Conservation (phyloP, 148 eudicot genomes). For the Oxyria digyna region DNA sequence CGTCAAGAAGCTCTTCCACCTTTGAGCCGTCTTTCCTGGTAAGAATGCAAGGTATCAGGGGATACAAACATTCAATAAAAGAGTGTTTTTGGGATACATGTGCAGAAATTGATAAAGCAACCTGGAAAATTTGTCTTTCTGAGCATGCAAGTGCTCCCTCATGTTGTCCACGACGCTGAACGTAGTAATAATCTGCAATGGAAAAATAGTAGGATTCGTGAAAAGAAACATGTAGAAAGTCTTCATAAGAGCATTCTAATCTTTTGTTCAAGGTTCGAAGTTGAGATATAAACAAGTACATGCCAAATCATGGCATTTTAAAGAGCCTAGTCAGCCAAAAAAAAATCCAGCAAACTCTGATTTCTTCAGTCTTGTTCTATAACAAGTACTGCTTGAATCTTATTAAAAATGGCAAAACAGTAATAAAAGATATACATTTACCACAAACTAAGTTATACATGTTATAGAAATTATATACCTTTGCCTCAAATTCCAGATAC, state of each 20-base stretch:
- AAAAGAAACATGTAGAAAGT: not conserved
- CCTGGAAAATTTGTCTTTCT: slow-evolving; percentile 60
- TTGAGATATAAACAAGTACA: not conserved
- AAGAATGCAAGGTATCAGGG: not conserved
- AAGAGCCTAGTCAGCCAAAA: not conserved
- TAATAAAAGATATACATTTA: not conserved
- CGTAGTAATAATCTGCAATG: slow-evolving; percentile 70
- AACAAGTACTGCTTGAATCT: not conserved
- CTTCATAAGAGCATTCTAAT: not conserved
- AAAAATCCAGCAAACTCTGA: not conserved
- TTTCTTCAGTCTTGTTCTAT: not conserved
- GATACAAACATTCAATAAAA: not conserved
- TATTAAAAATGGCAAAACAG: slow-evolving; percentile 2
- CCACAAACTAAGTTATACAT: not conserved
- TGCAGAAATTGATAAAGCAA: slow-evolving; percentile 5
- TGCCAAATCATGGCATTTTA: not conserved
- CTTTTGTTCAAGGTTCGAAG: not conserved
- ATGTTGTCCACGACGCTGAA: slow-evolving; percentile 96
- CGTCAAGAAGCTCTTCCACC: slow-evolving; percentile 59
- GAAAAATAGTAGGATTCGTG: not conserved
- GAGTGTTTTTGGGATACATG: not conserved
- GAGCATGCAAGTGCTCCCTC: slow-evolving; percentile 74
- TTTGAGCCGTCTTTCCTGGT: slow-evolving; percentile 61
- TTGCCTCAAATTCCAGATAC: slow-evolving; percentile 79
- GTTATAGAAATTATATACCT: slow-evolving; percentile 30